phyloP scores from a whole-genome alignment of 805 yeast species.

The Phaffomyces antillensis region DNA sequence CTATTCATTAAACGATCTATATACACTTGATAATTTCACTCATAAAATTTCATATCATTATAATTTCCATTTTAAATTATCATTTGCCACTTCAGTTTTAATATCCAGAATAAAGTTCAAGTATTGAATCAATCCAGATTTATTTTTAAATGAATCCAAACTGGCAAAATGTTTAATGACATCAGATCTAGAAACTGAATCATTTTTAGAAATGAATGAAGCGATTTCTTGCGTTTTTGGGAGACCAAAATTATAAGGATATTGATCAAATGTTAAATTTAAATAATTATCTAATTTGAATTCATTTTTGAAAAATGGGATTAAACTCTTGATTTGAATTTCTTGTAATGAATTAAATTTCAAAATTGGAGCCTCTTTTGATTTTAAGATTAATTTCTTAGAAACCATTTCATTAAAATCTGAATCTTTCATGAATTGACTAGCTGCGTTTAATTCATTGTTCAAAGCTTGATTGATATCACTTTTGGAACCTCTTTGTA shows the following conservation, averaged over 20 bases:
- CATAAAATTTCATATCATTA: neutral
- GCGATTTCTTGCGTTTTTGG: slow-evolving; percentile 66
- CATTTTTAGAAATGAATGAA: slow-evolving; percentile 37
- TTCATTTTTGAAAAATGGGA: slow-evolving; percentile 26
- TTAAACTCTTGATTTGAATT: slow-evolving; percentile 25
- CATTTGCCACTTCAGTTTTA: slow-evolving; percentile 8
- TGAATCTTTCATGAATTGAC: slow-evolving; percentile 58
- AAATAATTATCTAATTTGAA: slow-evolving; percentile 24
- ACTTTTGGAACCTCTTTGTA: slow-evolving; percentile 52
- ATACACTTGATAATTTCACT: neutral
- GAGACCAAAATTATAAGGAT: slow-evolving; percentile 59
- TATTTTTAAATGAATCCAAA: slow-evolving; percentile 35
- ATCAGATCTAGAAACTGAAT: slow-evolving; percentile 48
- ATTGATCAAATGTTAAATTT: slow-evolving; percentile 34
- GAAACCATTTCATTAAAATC: slow-evolving; percentile 69
- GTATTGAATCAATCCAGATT: slow-evolving; percentile 56
- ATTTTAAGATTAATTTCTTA: slow-evolving; percentile 55
- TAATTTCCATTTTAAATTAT: slow-evolving; percentile 17
- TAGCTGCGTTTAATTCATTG: slow-evolving; percentile 69
- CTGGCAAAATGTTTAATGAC: slow-evolving; percentile 54
- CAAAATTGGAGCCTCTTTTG: slow-evolving; percentile 45
- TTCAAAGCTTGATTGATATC: slow-evolving; percentile 61
- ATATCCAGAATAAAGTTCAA: slow-evolving; percentile 47
- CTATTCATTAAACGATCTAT: neutral
- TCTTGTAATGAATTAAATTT: slow-evolving; percentile 36